phyloP scores from a whole-genome alignment of 2,329 filamentous ascomycete species.

The Exophiala bonariae region DNA sequence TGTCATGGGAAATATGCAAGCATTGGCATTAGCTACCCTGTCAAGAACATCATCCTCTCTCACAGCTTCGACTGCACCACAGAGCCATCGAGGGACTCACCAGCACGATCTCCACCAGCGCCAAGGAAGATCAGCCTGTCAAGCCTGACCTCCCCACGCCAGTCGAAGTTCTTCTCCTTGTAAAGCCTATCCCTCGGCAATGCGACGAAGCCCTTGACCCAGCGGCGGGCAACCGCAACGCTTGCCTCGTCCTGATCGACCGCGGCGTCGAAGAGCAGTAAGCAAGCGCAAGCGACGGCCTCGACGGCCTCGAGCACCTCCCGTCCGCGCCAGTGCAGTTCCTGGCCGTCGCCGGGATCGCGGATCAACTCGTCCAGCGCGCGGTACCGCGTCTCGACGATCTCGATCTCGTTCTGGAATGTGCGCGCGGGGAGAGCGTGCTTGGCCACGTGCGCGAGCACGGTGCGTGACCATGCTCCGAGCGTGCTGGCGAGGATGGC shows the following conservation, averaged over 20 bases:
- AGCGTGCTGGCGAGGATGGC: slow-evolving; percentile 11
- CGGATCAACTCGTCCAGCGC: slow-evolving; percentile 9
- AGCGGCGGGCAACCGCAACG: slow-evolving; percentile 37
- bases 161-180: neutral
- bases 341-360: neutral
- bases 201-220: slow-evolving; percentile 28
- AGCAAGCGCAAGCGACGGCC: slow-evolving; percentile 33
- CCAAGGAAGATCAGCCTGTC: slow-evolving; percentile 24
- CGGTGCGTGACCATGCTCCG: slow-evolving; percentile 10
- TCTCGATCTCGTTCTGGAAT: slow-evolving; percentile 4
- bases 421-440: neutral
- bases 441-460: slow-evolving; percentile 6
- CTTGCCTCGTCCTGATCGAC: slow-evolving; percentile 36
- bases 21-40: too few relatives aligned
- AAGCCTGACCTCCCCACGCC: slow-evolving; percentile 12
- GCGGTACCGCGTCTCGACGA: slow-evolving; percentile 14
- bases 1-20: too few relatives aligned
- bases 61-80: slow-evolving; percentile 13
- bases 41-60: too few relatives aligned
- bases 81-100: too few relatives aligned
- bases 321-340: slow-evolving; percentile 17
- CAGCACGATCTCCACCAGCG: too few relatives aligned
- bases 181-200: slow-evolving; percentile 10
- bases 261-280: slow-evolving; percentile 41
- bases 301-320: slow-evolving; percentile 19